phyloP scores from a whole-genome alignment of 2,329 filamentous ascomycete species.

The Aspergillus phoenicis region DNA sequence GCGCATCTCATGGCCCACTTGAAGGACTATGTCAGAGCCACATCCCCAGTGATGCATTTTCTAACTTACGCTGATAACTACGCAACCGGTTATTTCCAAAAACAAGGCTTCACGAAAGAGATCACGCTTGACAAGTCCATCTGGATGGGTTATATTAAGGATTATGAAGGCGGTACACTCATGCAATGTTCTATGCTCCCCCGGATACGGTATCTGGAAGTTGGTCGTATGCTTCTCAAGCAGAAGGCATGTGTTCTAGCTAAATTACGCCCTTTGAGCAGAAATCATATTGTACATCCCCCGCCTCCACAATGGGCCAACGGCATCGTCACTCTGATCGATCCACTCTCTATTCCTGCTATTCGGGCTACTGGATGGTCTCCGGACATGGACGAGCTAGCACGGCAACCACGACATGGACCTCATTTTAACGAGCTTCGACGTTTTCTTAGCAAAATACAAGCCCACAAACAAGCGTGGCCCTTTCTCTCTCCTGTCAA shows the following conservation, averaged over 20 bases:
- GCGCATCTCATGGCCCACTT: slow-evolving; percentile 97
- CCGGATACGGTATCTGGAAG: slow-evolving; percentile 89
- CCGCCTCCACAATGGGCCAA: slow-evolving; percentile 86
- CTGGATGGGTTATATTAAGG: slow-evolving; percentile 99
- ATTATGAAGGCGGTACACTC: slow-evolving; percentile 97
- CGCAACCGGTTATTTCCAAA: slow-evolving; percentile 98
- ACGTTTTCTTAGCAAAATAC: slow-evolving; percentile 89
- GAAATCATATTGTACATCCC: slow-evolving; percentile 81
- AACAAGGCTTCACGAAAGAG: slow-evolving; percentile 98
- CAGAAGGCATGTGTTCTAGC: slow-evolving; percentile 94
- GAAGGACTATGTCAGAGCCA: slow-evolving; percentile 97
- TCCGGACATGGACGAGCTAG: slow-evolving; percentile 95
- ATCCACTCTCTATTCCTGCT: slow-evolving; percentile 82
- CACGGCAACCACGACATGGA: slow-evolving; percentile 89
- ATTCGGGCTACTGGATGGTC: slow-evolving; percentile 95
- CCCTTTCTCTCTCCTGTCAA: slow-evolving; percentile 94
- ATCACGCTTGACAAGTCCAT: slow-evolving; percentile 86
- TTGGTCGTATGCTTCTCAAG: slow-evolving; percentile 90
- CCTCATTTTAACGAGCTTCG: slow-evolving; percentile 95
- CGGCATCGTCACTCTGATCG: slow-evolving; percentile 67
- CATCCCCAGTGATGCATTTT: slow-evolving; percentile 97
- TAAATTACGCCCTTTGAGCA: slow-evolving; percentile 89
- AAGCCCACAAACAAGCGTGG: slow-evolving; percentile 92
- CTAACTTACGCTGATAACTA: slow-evolving; percentile 99
- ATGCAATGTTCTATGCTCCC: slow-evolving; percentile 99